Evolutionary conservation across 176 grass and related monocot genomes (phyloP), one percentile per base, ranked within the genome.

Genomic region (Ensete glaucum): DNA sequence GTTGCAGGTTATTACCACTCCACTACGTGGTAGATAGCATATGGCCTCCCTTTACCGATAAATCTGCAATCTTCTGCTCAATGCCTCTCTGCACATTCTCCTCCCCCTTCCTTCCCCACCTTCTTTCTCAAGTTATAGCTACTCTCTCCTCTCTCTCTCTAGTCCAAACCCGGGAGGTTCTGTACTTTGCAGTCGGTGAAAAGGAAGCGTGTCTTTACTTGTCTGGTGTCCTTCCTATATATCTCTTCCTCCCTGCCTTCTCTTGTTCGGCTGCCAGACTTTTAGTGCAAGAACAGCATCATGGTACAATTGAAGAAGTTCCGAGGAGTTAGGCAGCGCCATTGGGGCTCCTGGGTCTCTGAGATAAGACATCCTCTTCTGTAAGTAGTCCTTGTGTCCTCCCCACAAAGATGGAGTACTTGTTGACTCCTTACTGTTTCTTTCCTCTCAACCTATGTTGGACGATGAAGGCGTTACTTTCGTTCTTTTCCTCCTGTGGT

Each of bases 341-440:
- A 99, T 82, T 99, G 96, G 96, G 96, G 96, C 81, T 99, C 96
- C 16, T 99, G 96, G 96, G 96, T 99, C 76, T 99, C 96, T 70
- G 96, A 99, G 91, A 99, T 99, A 75, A 84, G 96, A 71, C 96
- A 99, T 77, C 96, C 96, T 79, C 85, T 99, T 43, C 88, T 99
- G 96, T 99, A 88, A 94, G 91, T 21, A 53, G 23, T 25, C 0
- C 59, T 11, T 11, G 2, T 43, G 34, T 2, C 6, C 34, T 43
- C 34, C 34, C 34, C 34, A 43, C 34, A 43, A 6, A 43, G 19
- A 69, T 15, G 9, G 20, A 19, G 57, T 62, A 17, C 7, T 1
- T n/a, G 57, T 62, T 62, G 20, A 27, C 34, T 48, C 17, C 67
- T 17, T 50, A 13, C 2, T 69, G 26, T 43, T 69, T 14, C 67